Conservation (phyloP, 345 rosid genomes). For the Capsella bursapastoris region DNA sequence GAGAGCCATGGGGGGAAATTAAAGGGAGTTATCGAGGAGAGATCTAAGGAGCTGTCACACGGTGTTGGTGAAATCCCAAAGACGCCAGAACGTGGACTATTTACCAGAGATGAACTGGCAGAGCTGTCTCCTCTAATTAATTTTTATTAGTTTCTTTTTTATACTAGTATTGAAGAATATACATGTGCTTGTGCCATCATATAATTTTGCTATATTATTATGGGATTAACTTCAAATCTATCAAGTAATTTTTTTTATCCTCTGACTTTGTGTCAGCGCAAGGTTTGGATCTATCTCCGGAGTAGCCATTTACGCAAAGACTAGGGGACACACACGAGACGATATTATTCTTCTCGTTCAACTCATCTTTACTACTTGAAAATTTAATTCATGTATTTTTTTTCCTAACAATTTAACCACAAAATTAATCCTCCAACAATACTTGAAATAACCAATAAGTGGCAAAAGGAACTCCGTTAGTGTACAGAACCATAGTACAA, state of each 20-base stretch:
- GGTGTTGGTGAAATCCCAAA: conserved; percentile 32
- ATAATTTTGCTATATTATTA: not conserved
- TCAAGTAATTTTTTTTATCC: conserved; percentile 1
- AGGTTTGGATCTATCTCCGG: conserved; percentile 42
- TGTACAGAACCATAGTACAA: conserved; percentile 35
- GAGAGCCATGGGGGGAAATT: conserved; percentile 29
- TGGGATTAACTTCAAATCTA: not conserved
- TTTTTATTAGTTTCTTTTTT: not conserved
- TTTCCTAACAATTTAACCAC: not conserved
- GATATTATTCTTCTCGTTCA: not conserved
- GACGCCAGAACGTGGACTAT: conserved; percentile 44
- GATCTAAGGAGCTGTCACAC: conserved; percentile 30
- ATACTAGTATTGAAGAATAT: not conserved
- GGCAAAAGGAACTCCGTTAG: conserved; percentile 33
- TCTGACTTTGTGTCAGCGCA: conserved; percentile 24
- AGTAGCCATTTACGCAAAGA: not conserved
- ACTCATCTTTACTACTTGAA: not conserved
- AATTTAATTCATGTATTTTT: not conserved
- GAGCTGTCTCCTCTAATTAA: conserved; percentile 38
- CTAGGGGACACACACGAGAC: not conserved
- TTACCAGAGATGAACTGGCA: conserved; percentile 39
- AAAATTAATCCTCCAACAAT: conserved; percentile 16
- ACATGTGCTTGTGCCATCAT: conserved; percentile 2
- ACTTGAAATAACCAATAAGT: conserved; percentile 3
- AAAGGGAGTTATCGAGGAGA: conserved; percentile 30